A percentile compares a stretch with the other conserved stretches of the same genome.
These are phyloP conservation scores for Macrotyloma uniflorum DNA, from an alignment of 306 rosid genomes.

Conservation along the genomic window DNA sequence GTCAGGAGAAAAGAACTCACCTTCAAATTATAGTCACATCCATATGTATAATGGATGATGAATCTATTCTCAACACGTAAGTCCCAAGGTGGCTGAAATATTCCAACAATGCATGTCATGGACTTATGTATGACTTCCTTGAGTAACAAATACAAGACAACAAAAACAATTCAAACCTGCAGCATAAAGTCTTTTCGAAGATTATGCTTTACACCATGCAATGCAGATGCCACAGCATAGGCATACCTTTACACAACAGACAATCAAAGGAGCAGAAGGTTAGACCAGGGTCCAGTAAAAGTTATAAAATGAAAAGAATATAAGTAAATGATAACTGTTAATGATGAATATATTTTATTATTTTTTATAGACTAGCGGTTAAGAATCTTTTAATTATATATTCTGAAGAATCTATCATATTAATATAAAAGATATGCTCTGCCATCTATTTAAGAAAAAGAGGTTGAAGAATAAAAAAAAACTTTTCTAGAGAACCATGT, in stretches of 20 bases:
- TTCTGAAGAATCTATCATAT: too few relatives aligned
- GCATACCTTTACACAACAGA: conserved; percentile 73
- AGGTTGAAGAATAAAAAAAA: too few relatives aligned
- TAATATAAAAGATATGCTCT: too few relatives aligned
- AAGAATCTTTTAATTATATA: too few relatives aligned
- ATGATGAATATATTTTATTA: too few relatives aligned
- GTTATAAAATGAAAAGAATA: conserved; percentile 40
- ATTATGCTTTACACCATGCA: conserved; percentile 79
- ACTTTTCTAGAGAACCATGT: too few relatives aligned
- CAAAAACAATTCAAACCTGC: conserved; percentile 60
- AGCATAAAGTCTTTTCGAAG: conserved; percentile 85
- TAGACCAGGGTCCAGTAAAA: conserved; percentile 33
- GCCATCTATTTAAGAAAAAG: too few relatives aligned
- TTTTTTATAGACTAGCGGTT: too few relatives aligned
- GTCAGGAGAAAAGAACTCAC: conserved; percentile 44
- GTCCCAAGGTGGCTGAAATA: conserved; percentile 96
- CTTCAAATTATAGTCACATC: conserved; percentile 83
- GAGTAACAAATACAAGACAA: conserved; percentile 26
- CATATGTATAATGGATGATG: conserved; percentile 87
- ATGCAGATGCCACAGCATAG: conserved; percentile 92
- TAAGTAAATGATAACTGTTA: conserved; percentile 30
- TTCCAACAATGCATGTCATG: conserved; percentile 29
- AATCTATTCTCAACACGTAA: conserved; percentile 52
- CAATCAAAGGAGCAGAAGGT: conserved; percentile 39
- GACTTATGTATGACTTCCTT: conserved; percentile 10